Evolutionary conservation across 78 protist species (phyloP).

Genomic region (Dictyostelium citrinum): DNA sequence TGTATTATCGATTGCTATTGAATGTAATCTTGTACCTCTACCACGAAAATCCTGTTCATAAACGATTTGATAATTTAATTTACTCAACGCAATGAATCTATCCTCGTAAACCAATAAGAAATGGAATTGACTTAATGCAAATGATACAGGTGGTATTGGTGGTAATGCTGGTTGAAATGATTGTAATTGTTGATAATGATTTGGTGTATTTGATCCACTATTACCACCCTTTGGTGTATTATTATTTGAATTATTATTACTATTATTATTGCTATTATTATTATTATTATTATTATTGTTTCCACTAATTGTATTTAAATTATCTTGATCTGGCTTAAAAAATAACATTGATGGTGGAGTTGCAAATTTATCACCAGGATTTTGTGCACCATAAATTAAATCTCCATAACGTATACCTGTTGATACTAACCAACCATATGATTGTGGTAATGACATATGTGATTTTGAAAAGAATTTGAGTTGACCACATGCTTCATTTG

Average conservation of each 20-base stretch:
- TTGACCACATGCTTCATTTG: conserved; percentile 19
- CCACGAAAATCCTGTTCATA: conserved; percentile 55
- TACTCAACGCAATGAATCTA: conserved; percentile 71
- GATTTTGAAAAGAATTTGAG: conserved; percentile 66
- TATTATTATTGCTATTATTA: too few relatives aligned
- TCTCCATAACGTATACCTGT: conserved; percentile 79
- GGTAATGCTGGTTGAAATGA: neutral
- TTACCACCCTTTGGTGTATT: neutral
- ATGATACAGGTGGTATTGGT: conserved; percentile 44
- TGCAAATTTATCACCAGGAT: conserved; percentile 78
- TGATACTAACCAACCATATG: conserved; percentile 88
- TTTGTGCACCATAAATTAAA: conserved; percentile 76
- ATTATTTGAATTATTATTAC: neutral
- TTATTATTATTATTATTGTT: neutral
- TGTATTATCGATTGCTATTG: neutral
- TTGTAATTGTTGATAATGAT: neutral
- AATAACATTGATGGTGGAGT: conserved; percentile 15
- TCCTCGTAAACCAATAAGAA: conserved; percentile 76
- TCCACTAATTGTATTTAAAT: neutral
- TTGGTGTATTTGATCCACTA: neutral
- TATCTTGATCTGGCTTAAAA: conserved; percentile 11
- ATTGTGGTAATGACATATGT: conserved; percentile 14
- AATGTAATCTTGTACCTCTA: neutral
- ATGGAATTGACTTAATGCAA: conserved; percentile 83
- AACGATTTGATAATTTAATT: conserved; percentile 71